Percentiles rank a stretch among this genome's conserved stretches.
Conservation (phyloP, 176 grass and related monocot genomes). For the Phyllostachys edulis region DNA sequence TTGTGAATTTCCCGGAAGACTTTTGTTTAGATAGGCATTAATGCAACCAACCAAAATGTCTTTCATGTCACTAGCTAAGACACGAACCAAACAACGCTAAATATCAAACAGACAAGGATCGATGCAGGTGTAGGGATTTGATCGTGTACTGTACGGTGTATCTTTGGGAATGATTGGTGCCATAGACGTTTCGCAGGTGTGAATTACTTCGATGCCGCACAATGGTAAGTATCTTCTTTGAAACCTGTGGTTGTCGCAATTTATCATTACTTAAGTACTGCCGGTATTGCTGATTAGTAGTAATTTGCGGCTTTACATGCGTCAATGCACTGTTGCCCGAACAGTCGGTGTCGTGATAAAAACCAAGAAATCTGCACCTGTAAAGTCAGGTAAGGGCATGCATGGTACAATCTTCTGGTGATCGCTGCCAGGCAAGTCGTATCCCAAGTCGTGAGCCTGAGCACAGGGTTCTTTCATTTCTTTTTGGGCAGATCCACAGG, state of each 20-base stretch:
- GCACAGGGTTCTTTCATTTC: background rate
- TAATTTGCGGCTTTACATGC: background rate
- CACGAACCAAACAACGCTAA: background rate
- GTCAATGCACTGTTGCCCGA: background rate
- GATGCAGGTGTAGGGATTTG: background rate
- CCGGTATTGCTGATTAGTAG: background rate
- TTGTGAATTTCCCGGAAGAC: background rate
- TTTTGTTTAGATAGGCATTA: background rate
- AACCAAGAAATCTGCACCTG: background rate
- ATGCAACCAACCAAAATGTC: background rate
- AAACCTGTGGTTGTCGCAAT: background rate
- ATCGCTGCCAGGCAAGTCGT: background rate
- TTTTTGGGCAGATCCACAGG: background rate
- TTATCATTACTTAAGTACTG: background rate
- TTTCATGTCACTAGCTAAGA: background rate
- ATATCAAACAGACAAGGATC: background rate
- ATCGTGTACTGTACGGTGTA: background rate
- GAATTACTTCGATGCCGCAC: background rate
- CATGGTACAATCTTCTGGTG: background rate
- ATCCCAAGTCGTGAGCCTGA: background rate
- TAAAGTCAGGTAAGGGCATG: background rate
- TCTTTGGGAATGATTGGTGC: slow-evolving; percentile 5
- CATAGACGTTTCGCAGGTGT: background rate
- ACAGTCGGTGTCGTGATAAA: slow-evolving; percentile 1
- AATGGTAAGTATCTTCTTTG: slow-evolving; percentile 11